Evolutionary conservation across 495 filamentous ascomycete species (phyloP).

Genomic region (Aspergillus egyptiacus): DNA sequence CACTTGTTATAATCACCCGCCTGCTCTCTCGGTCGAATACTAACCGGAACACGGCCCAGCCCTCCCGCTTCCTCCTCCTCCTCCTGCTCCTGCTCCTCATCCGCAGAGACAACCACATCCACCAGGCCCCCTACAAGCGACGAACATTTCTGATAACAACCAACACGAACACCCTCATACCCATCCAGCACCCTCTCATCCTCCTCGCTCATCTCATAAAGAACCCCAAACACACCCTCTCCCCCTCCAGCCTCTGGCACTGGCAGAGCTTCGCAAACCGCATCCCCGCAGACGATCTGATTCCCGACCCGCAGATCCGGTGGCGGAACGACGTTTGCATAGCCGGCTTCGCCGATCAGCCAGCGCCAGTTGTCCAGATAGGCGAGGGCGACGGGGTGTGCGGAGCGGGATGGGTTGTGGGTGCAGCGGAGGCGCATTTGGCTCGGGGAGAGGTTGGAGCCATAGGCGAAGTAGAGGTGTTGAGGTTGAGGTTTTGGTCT

Average conservation of each 20-base stretch:
- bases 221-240: slow-evolving; percentile 52
- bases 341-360: slow-evolving; percentile 62
- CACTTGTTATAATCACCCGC: slow-evolving; percentile 37
- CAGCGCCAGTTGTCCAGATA: slow-evolving; percentile 52
- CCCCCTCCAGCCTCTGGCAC: slow-evolving; percentile 16
- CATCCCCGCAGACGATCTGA: slow-evolving; percentile 16
- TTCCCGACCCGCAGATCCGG: slow-evolving; percentile 20
- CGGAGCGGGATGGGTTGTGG: slow-evolving; percentile 42
- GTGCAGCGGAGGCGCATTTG: slow-evolving; percentile 64
- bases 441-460: slow-evolving; percentile 60
- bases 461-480: slow-evolving; percentile 65
- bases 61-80: slow-evolving; percentile 7
- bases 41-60: slow-evolving; percentile 25
- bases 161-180: slow-evolving; percentile 38
- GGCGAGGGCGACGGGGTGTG: slow-evolving; percentile 41
- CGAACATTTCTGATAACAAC: no score
- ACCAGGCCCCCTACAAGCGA: no score
- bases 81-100: not conserved
- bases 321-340: slow-evolving; percentile 59
- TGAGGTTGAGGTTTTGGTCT: not conserved
- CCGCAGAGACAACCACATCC: no score
- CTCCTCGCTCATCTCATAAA: slow-evolving; percentile 45
- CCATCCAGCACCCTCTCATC: slow-evolving; percentile 38
- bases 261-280: slow-evolving; percentile 13
- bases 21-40: slow-evolving; percentile 41